phyloP scores from a whole-genome alignment of 2,329 filamentous ascomycete genomes.

The Alternaria sp. region DNA sequence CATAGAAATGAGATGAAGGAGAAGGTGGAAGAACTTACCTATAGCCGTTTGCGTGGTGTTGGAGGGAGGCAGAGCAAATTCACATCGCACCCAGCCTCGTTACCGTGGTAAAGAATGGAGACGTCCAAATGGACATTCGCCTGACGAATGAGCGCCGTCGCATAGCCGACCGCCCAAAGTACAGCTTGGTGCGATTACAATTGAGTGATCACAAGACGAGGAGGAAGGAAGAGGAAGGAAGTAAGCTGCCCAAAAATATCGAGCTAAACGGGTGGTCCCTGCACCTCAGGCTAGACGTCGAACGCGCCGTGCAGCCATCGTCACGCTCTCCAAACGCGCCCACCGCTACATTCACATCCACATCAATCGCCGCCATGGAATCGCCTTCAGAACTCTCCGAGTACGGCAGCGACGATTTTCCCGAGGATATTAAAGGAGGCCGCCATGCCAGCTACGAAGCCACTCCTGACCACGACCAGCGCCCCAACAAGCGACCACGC shows the following conservation, averaged over 20 bases:
- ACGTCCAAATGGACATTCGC: neutral
- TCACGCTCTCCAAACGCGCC: conserved; percentile 15
- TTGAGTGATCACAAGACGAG: neutral
- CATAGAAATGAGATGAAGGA: conserved; percentile 26
- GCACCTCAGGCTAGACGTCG: conserved; percentile 11
- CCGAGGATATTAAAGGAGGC: conserved; percentile 61
- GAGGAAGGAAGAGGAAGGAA: neutral
- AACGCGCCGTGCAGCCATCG: conserved; percentile 10
- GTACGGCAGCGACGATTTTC: conserved; percentile 68
- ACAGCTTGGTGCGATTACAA: neutral
- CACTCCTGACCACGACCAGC: conserved; percentile 52
- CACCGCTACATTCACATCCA: neutral
- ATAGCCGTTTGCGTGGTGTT: neutral
- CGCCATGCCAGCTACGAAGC: conserved; percentile 56
- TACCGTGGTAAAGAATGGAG: neutral
- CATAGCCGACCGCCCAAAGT: neutral
- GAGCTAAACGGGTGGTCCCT: conserved; percentile 16
- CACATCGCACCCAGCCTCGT: neutral
- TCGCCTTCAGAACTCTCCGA: conserved; percentile 71
- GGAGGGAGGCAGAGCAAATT: neutral
- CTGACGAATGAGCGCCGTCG: neutral
- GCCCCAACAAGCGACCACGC: conserved; percentile 49
- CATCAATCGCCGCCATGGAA: conserved; percentile 44
- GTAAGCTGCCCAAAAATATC: conserved; percentile 11
- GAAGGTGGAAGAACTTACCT: conserved; percentile 16